Evolutionary conservation across 2,329 filamentous ascomycete genomes (phyloP), one percentile per base, ranked within the genome.

Genomic region (Curvularia sp.): DNA sequence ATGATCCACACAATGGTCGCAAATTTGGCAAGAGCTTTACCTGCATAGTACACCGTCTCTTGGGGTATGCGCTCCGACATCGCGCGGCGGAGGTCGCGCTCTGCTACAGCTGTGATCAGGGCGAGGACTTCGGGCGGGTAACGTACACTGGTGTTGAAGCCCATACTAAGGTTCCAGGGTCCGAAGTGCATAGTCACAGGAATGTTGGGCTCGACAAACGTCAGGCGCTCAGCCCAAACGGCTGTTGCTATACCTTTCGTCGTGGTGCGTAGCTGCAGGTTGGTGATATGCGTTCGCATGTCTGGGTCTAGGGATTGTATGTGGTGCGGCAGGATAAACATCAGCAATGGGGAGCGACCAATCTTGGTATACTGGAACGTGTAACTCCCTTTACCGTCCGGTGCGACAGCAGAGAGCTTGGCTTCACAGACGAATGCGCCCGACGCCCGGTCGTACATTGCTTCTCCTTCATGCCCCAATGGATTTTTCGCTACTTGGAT

Each of bases 281-380:
- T 75, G 2, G 80, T 85, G n/a, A 73, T 31, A 39, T 80, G 70
- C 7, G 81, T 80, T 24, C 81, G 79, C 8, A 86, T 86, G 0
- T 77, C 77, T 0, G 76, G 66, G 64, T 92, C 86, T 60, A 98
- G 93, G 0, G 91, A 92, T 31, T 87, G 81, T 3, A 92, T 74
- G 66, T 98, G 95, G 75, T 98, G 95, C 22, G 93, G 92, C 48
- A 99, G 80, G 15, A 91, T 91, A 74, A 90, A 97, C 88, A 96
- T 95, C 63, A 95, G 82, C 22, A 97, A 81, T 3, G 82, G 84
- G 15, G 85, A 80, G 35, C 87, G 81, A 5, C 93, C 94, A 0
- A 81, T 84, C 70, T 91, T 94, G n/a, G 81, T 78, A 80, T 91
- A 98, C 0, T 79, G 78, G 57, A 98, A 85, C 0, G 80, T 86